Evolutionary conservation across 306 rosid genomes (phyloP), one percentile per base, ranked within the genome.

Genomic region (Chamaecrista fasciculata): DNA sequence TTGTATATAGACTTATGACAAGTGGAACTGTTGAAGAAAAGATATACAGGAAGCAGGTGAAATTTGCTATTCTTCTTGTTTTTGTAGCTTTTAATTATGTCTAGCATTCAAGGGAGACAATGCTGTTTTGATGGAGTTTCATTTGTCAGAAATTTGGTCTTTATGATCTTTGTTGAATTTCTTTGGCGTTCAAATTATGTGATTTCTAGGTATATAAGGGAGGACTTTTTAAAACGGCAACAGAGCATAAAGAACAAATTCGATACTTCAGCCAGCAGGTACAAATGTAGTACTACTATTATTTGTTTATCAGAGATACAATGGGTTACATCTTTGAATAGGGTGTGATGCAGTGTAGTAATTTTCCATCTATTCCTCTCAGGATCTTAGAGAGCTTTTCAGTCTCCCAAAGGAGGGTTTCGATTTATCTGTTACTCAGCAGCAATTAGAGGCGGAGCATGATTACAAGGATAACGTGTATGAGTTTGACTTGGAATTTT

Each of bases 21-120:
- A 83, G 96, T 4, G 98, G 96, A 57, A 93, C 98, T 77, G 98
- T 93, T 68, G 98, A 93, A 76, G 98, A 93, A 77, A 93, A 93
- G 81, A 93, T 93, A 65, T 93, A 93, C 71, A 76, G 98, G 71
- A 93, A 93, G 72, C 98, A 93, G 96, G 98, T 90, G 21, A 76
- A 3, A 37, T 70, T 66, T 20, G 0, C 5, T 18, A 12, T 29
- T 53, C 36, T 62, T 29, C 57, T n/a, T 76, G 39, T 29, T 51
- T 62, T 33, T 20, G 24, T 62, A 1, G 15, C 39, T 0, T 62
- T 19, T 46, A 11, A 47, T 25, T 56, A 40, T 74, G 40, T n/a
- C 14, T 15, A 7, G 25, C 8, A 31, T 15, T 15, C 16, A 3
- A 31, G 2, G 25, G 43, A 7, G 43, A 28, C 8, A 23, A 10